Evolutionary conservation across 2,329 filamentous ascomycete genomes (phyloP).

Genomic region (Harringtonia lauricola): DNA sequence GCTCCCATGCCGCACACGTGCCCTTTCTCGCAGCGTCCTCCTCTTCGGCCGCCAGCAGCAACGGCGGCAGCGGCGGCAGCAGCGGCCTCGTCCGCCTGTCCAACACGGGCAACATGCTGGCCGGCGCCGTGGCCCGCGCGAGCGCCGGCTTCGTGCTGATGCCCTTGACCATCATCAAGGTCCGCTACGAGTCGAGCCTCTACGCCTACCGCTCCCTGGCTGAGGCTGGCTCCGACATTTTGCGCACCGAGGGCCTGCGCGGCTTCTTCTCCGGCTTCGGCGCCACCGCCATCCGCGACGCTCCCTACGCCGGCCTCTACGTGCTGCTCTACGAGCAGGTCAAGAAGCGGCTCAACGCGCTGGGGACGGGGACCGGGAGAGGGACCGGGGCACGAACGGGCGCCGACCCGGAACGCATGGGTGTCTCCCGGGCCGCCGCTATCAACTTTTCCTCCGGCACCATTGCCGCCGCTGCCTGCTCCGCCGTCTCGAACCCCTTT

Average conservation of each 20-base stretch:
- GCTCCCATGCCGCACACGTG: constrained; percentile 50
- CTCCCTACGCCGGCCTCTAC: constrained; percentile 93
- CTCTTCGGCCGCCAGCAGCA: constrained; percentile 7
- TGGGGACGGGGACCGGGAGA: constrained; percentile 4
- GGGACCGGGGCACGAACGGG: neutral
- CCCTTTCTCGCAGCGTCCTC: constrained; percentile 19
- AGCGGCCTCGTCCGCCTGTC: constrained; percentile 65
- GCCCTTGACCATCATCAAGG: constrained; percentile 93
- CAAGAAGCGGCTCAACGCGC: constrained; percentile 49
- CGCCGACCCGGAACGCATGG: constrained; percentile 16
- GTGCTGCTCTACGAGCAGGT: constrained; percentile 86
- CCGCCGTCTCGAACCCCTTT: constrained; percentile 87
- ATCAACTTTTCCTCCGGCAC: constrained; percentile 84
- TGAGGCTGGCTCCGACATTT: constrained; percentile 64
- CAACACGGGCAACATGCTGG: constrained; percentile 73
- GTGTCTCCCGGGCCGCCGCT: constrained; percentile 39
- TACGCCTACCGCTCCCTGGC: constrained; percentile 74
- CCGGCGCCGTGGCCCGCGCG: constrained; percentile 74
- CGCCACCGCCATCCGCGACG: constrained; percentile 84
- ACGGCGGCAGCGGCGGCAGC: constrained; percentile 4
- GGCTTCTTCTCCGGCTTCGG: constrained; percentile 94
- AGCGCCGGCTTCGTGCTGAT: constrained; percentile 86
- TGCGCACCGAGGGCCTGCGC: constrained; percentile 57
- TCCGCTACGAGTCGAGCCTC: constrained; percentile 81
- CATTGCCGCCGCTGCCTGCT: constrained; percentile 70